These are phyloP conservation scores for Cytospora schulzeri DNA, from an alignment of 2,329 filamentous ascomycete species.

Conservation along the genomic window DNA sequence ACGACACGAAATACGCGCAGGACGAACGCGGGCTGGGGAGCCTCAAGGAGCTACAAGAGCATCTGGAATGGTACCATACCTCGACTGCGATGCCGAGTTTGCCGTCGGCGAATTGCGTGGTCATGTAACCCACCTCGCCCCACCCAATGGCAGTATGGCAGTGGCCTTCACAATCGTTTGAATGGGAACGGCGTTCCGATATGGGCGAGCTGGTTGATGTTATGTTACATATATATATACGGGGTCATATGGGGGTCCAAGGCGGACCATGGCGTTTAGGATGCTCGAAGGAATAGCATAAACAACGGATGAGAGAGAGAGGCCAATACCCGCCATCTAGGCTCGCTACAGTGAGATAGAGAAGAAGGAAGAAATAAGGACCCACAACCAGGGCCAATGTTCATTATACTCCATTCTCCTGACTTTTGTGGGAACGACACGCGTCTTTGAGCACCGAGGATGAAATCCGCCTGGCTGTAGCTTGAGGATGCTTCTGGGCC, in stretches of 20 bases:
- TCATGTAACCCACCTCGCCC: conserved; percentile 50
- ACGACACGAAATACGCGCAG: conserved; percentile 48
- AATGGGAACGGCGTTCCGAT: conserved; percentile 6
- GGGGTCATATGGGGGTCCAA: background rate
- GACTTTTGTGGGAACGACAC: background rate
- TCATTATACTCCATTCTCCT: conserved; percentile 6
- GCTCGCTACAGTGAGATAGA: background rate
- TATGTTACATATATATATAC: conserved; percentile 14
- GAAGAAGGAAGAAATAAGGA: background rate
- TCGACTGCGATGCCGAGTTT: conserved; percentile 42
- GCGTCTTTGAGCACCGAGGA: background rate
- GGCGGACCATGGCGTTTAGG: conserved; percentile 10
- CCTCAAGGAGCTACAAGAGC: conserved; percentile 52
- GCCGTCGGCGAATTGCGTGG: conserved; percentile 42
- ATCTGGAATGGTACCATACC: conserved; percentile 60
- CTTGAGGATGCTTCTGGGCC: too few species aligned
- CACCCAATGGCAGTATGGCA: background rate
- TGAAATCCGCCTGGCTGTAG: too few species aligned
- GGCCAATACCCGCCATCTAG: background rate
- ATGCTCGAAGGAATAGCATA: conserved; percentile 6
- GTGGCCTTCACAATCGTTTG: conserved; percentile 2
- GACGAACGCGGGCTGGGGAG: conserved; percentile 53
- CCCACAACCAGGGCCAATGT: conserved; percentile 2
- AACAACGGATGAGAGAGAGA: background rate
- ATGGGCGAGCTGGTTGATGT: background rate